Base-by-base conservation (phyloP, 1,284 basidiomycete species). In the Ceratobasidium sp. region DNA sequence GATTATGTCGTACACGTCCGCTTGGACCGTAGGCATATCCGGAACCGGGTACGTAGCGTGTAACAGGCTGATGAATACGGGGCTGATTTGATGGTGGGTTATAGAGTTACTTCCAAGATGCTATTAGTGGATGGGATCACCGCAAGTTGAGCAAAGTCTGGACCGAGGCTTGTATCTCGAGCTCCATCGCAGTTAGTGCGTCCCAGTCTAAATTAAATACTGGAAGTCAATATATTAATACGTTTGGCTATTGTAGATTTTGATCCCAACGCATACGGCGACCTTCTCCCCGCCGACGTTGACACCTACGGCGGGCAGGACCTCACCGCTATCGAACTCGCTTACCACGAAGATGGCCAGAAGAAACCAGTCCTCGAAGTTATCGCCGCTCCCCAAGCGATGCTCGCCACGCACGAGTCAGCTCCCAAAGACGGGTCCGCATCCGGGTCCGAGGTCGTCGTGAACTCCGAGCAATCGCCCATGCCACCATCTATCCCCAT, bases 1-100 rank as follows among this genome's bases (percentile, higher is more conserved):
- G 87, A 88, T 14, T 89, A 89, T 81, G 84, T 89, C 44, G 86
- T 89, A 30, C 88, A 90, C 82, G 89, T 89, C 44, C 80, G 87
- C 1, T 77, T 88, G 38, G 86, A 88, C 80, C 84, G 85, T 1
- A 71, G 59, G 81, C 79, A 38, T 69, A 81, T 62, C 62, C 77
- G 68, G 10, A 57, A 62, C 30, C 59, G 62, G 44, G 77, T 71
- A 35, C 3, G 66, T 44, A 10, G 38, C 10, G 14, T 50, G 48
- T 50, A 3, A 50, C 10, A 50, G 2, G 12, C 10, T 50, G 14
- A 14, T 14, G 20, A 20, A 50, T 20, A 14, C 5, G 20, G 3
- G 12, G 10, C 48, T 50, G 4, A 50, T 50, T 50, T 14, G 2
- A 50, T 14, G 14, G 20, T 3, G 12, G 20, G 3, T 50, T 20